phyloP scores from a whole-genome alignment of 805 yeast species.

The Starmerella stellata region DNA sequence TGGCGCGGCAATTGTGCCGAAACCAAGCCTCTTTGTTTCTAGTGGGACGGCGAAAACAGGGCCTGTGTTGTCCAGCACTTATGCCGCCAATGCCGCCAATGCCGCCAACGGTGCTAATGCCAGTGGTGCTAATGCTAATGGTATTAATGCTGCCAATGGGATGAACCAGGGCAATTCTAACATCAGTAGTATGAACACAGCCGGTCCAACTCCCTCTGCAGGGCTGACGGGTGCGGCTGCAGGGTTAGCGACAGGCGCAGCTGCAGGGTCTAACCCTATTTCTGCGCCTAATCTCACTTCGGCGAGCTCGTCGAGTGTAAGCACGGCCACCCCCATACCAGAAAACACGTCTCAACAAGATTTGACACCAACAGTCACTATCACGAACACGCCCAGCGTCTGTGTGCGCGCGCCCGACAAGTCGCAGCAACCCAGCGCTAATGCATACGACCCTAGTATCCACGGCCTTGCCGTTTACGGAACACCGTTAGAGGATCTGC shows the following conservation, averaged over 20 bases:
- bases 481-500: slow-evolving; percentile 55
- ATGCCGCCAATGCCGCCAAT: no score
- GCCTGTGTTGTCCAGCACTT: slow-evolving; percentile 12
- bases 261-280: neutral
- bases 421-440: slow-evolving; percentile 11
- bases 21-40: slow-evolving; percentile 12
- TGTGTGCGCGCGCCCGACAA: slow-evolving; percentile 6
- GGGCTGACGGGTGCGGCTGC: neutral
- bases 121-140: neutral
- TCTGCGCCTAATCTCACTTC: neutral
- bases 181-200: neutral
- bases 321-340: neutral
- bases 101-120: no score
- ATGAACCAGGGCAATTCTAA: neutral
- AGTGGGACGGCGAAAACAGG: slow-evolving; percentile 20
- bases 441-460: slow-evolving; percentile 20
- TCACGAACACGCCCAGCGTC: neutral
- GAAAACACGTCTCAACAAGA: neutral
- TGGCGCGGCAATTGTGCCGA: slow-evolving; percentile 7
- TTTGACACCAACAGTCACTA: neutral
- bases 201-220: no score
- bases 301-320: neutral
- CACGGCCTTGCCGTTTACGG: slow-evolving; percentile 48
- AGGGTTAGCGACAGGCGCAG: no score
- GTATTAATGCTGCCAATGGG: neutral